Evolutionary conservation across 768 basidiomycete species (phyloP), one percentile per base, ranked within the genome.

Genomic region (Porphyrellus cyaneotinctus): DNA sequence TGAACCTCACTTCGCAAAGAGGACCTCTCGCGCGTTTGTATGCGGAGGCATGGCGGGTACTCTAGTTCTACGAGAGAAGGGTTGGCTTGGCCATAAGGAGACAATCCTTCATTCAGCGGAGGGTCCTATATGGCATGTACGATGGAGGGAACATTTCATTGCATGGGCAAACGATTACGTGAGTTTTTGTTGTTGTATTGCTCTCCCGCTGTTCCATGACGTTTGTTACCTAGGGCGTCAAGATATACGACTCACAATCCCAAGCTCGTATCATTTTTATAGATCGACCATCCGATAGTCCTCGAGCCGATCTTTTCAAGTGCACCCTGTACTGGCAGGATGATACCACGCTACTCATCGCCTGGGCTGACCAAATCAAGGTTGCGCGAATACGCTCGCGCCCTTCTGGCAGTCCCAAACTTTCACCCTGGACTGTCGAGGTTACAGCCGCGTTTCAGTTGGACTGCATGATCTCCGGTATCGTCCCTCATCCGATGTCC

Each of bases 121-220:
- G 71, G 97, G 95, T 12, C 91, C 97, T 0, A 91, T 99, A 47
- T 97, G 94, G 93, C 84, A 85, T 47, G 83, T 86, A 11, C 79
- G 87, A 52, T 98, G 97, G 97, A 76, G 83, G 62, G 86, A 84
- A 2, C 80, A 80, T 43, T 74, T 97, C 28, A 92, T 97, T 58
- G 94, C 93, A 0, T 99, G 97, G 97, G 92, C 95, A 4, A 97
- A 94, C 59, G 97, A 99, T 66, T 60, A 84, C 38, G 92, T 93
- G 57, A 64, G 84, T 68, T 30, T n/a, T 28, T 47, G 23, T 47
- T 23, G 24, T 32, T 17, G n/a, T 44, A 31, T 33, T 26, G 6
- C 49, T 36, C 23, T 37, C 17, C 31, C 36, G 14, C 12, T 17
- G 14, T 37, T 52, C 5, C 15, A 36, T 13, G 37, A n/a, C 18